A percentile compares a stretch with the other conserved stretches of the same genome.
phyloP scores from a whole-genome alignment of 179 eudicot genomes.

The Sideroxylon spinosum region DNA sequence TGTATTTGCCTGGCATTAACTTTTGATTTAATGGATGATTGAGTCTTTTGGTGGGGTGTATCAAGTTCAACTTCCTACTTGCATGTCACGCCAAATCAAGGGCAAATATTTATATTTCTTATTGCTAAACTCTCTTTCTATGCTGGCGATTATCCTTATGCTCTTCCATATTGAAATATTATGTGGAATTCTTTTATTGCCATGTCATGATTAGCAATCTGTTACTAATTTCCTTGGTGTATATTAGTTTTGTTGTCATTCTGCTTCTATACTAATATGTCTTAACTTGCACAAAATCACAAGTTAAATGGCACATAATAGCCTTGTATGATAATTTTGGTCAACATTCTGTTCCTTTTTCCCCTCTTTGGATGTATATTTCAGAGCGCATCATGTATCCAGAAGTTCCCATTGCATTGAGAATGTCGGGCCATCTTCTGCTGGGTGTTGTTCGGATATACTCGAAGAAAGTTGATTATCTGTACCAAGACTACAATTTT shows the following conservation, averaged over 20 bases:
- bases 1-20: no score
- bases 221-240: not conserved
- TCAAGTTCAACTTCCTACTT: no score
- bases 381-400: slow-evolving; percentile 76
- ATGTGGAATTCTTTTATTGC: no score
- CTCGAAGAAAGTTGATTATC: slow-evolving; percentile 73
- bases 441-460: slow-evolving; percentile 71
- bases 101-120: no score
- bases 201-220: not conserved
- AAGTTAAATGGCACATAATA: not conserved
- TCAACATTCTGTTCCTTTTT: not conserved
- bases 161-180: no score
- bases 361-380: not conserved
- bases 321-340: not conserved
- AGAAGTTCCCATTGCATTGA: slow-evolving; percentile 84
- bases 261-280: not conserved
- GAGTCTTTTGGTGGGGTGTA: no score
- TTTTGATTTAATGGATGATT: no score
- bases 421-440: slow-evolving; percentile 86
- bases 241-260: not conserved
- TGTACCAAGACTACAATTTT: slow-evolving; percentile 63
- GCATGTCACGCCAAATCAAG: no score
- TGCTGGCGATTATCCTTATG: no score
- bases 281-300: not conserved
- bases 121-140: no score